Percentiles rank a stretch among this genome's conserved stretches.
phyloP scores from a whole-genome alignment of 2,329 filamentous ascomycete genomes.

The Colletotrichum sp. region DNA sequence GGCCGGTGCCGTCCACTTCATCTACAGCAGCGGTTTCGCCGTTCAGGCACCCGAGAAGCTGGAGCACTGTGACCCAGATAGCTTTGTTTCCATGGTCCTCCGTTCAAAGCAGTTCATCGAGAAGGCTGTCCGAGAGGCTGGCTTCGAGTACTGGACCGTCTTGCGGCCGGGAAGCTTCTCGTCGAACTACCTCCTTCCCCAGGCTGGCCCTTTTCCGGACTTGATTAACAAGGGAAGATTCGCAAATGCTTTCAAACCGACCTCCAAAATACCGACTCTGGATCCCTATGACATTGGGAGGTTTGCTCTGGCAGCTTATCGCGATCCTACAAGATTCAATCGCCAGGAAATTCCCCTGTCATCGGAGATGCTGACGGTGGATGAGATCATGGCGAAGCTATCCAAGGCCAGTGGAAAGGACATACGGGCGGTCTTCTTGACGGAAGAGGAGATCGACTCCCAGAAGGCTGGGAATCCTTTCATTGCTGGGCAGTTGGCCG shows the following conservation, averaged over 20 bases:
- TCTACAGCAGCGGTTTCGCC: conserved; percentile 40
- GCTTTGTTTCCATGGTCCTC: conserved; percentile 33
- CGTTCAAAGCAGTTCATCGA: conserved; percentile 49
- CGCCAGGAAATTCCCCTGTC: conserved; percentile 44
- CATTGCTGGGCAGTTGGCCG: conserved; percentile 39
- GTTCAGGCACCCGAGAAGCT: conserved; percentile 33
- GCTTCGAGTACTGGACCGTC: conserved; percentile 51
- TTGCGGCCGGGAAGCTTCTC: conserved; percentile 57
- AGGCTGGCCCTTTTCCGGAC: conserved; percentile 42
- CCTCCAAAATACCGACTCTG: conserved; percentile 45
- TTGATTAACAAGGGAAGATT: conserved; percentile 43
- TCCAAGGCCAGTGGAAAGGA: conserved; percentile 36
- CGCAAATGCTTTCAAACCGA: conserved; percentile 36
- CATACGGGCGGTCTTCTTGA: conserved; percentile 41
- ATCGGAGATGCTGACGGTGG: conserved; percentile 42
- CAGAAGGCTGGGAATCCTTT: conserved; percentile 41
- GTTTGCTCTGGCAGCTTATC: conserved; percentile 48
- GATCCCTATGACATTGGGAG: conserved; percentile 53
- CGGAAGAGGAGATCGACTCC: conserved; percentile 44
- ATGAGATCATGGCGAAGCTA: conserved; percentile 41
- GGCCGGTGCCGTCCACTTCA: conserved; percentile 39
- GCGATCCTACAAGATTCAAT: conserved; percentile 44
- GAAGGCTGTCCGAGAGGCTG: conserved; percentile 35
- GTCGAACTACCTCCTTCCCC: conserved; percentile 52
- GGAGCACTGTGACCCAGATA: conserved; percentile 28